Evolutionary conservation across 306 rosid species (phyloP).

Genomic region (Datisca glomerata): DNA sequence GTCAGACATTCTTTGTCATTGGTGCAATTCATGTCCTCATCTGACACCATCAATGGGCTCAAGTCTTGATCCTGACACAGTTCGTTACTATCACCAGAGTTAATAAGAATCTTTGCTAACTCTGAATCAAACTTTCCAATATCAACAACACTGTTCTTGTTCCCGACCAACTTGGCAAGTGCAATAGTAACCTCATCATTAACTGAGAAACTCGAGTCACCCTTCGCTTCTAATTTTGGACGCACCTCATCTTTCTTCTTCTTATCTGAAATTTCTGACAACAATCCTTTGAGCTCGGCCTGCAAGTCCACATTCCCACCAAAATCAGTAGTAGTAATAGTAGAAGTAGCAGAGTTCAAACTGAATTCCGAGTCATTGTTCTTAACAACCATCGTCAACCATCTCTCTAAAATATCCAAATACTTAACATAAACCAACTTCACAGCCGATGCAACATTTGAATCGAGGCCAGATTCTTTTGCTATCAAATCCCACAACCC

Average conservation of each 20-base stretch:
- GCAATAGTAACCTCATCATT: slow-evolving; percentile 18
- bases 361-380: slow-evolving; percentile 25
- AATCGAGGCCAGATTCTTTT: slow-evolving; percentile 36
- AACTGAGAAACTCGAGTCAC: slow-evolving; percentile 10
- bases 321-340: slow-evolving; percentile 18
- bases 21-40: background rate
- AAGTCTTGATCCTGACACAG: no score
- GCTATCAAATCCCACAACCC: slow-evolving; percentile 56
- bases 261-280: slow-evolving; percentile 9
- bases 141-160: slow-evolving; percentile 8
- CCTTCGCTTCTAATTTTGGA: slow-evolving; percentile 1
- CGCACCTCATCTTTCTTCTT: slow-evolving; percentile 13
- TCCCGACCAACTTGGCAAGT: background rate
- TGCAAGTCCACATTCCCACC: slow-evolving; percentile 34
- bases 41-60: slow-evolving; percentile 1
- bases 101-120: background rate
- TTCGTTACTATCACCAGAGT: slow-evolving; percentile 2
- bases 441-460: slow-evolving; percentile 24
- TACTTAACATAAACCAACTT: slow-evolving; percentile 41
- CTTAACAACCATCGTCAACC: slow-evolving; percentile 22
- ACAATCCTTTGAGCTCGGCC: slow-evolving; percentile 24
- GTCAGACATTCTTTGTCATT: background rate
- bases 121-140: slow-evolving; percentile 15
- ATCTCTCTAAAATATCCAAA: slow-evolving; percentile 35
- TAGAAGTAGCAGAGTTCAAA: slow-evolving; percentile 24